These are phyloP conservation scores for Candida frijolesensis DNA, from an alignment of 1,139 yeast genomes.

Conservation along the genomic window DNA sequence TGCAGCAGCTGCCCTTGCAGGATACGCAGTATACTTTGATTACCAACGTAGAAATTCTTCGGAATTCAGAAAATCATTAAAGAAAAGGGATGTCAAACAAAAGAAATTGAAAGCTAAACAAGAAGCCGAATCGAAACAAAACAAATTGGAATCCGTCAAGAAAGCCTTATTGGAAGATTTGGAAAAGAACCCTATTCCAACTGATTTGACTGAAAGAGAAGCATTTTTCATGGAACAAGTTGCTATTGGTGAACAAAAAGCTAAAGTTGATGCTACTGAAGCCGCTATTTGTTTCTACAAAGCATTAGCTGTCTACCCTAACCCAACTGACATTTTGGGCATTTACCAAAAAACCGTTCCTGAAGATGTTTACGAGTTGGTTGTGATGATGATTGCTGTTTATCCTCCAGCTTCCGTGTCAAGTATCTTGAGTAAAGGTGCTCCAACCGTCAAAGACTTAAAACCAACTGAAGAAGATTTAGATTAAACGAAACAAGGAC, in stretches of 20 bases:
- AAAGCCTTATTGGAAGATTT: constrained; percentile 65
- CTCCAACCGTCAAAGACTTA: constrained; percentile 20
- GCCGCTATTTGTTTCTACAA: constrained; percentile 92
- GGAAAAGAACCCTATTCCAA: constrained; percentile 73
- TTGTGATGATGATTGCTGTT: constrained; percentile 86
- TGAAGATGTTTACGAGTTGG: constrained; percentile 75
- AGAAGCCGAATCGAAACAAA: constrained; percentile 61
- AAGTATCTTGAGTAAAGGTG: constrained; percentile 55
- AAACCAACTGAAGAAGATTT: constrained; percentile 42
- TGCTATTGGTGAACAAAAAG: constrained; percentile 77
- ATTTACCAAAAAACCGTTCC: constrained; percentile 89
- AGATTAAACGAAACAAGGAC: constrained; percentile 25
- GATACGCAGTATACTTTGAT: constrained; percentile 88
- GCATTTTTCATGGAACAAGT: constrained; percentile 80
- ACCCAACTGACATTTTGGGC: constrained; percentile 86
- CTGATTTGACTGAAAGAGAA: constrained; percentile 69
- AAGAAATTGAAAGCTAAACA: constrained; percentile 57
- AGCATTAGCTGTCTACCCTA: constrained; percentile 93
- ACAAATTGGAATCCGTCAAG: constrained; percentile 62
- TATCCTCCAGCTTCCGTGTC: constrained; percentile 85
- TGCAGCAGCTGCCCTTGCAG: constrained; percentile 58
- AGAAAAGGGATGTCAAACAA: constrained; percentile 62
- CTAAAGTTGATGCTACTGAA: constrained; percentile 60
- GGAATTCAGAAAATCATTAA: constrained; percentile 77
- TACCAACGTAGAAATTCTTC: constrained; percentile 83